A percentile compares a stretch with the other conserved stretches of the same genome.
These are phyloP conservation scores for Globisporangium nunn DNA, from an alignment of 352 stramenopile species.

Conservation along the genomic window DNA sequence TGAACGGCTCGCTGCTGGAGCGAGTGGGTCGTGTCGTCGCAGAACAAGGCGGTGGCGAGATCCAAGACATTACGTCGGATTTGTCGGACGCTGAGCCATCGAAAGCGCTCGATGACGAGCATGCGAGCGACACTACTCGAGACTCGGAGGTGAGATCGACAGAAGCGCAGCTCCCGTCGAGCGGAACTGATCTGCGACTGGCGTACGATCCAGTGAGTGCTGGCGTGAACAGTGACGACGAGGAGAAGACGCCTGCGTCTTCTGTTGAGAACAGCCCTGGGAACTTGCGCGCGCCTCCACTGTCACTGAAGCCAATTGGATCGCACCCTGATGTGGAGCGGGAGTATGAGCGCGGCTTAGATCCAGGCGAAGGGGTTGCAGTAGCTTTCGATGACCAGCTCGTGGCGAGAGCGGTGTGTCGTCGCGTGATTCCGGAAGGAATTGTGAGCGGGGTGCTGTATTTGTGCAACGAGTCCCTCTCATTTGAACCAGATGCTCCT, in stretches of 20 bases:
- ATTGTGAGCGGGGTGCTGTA: conserved; percentile 61
- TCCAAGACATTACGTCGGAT: conserved; percentile 71
- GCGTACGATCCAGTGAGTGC: conserved; percentile 5
- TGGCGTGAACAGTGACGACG: conserved; percentile 8
- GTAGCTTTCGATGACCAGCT: conserved; percentile 55
- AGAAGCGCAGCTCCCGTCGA: neutral
- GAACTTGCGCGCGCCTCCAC: neutral
- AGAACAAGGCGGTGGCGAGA: conserved; percentile 65
- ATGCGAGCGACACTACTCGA: conserved; percentile 10
- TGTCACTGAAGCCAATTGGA: conserved; percentile 7
- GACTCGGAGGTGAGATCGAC: neutral
- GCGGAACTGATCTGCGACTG: conserved; percentile 1
- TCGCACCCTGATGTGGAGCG: conserved; percentile 22
- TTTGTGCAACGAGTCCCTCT: conserved; percentile 51
- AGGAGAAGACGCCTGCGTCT: conserved; percentile 2
- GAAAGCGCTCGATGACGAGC: conserved; percentile 11
- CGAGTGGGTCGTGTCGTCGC: conserved; percentile 67
- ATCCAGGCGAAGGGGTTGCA: conserved; percentile 60
- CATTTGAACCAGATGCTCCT: conserved; percentile 50
- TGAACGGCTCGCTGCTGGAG: conserved; percentile 45
- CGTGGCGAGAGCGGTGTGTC: conserved; percentile 48
- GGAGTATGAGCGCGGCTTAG: conserved; percentile 46
- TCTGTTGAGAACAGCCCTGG: conserved; percentile 6
- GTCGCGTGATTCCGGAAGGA: conserved; percentile 70
- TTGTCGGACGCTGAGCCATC: conserved; percentile 7